phyloP scores from a whole-genome alignment of 176 grass and related monocot genomes.

The Triticum timopheevii region DNA sequence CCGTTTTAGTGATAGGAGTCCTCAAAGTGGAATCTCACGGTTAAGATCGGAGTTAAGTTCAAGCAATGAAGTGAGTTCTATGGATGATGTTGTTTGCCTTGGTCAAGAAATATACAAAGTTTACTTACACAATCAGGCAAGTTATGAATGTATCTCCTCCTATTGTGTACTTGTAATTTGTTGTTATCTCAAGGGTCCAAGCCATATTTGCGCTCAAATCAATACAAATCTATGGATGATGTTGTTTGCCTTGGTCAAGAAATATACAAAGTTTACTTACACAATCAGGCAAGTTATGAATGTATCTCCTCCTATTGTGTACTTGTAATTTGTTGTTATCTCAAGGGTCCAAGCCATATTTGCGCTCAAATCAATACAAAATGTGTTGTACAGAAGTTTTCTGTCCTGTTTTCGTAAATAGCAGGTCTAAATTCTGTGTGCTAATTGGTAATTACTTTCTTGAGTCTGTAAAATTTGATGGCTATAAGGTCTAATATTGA shows the following conservation, averaged over 20 bases:
- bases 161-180: background rate
- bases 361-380: background rate
- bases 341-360: background rate
- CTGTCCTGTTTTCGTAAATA: background rate
- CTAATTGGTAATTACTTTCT: too few relatives aligned
- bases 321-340: background rate
- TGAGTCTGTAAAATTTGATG: too few relatives aligned
- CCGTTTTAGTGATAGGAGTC: background rate
- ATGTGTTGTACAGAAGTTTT: too few relatives aligned
- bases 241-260: conserved; percentile 49
- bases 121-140: background rate
- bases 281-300: background rate
- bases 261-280: conserved; percentile 34
- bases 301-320: background rate
- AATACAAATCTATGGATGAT: background rate
- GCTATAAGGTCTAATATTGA: too few relatives aligned
- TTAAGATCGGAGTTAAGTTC: conserved; percentile 42
- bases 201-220: background rate
- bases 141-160: background rate
- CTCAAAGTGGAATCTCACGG: conserved; percentile 31
- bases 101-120: conserved; percentile 54
- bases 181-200: background rate
- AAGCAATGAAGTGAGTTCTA: conserved; percentile 6
- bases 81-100: conserved; percentile 34
- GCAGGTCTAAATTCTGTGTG: background rate